A percentile compares a stretch with the other conserved stretches of the same genome.
These are phyloP conservation scores for Phialophora macrospora DNA, from an alignment of 2,329 filamentous ascomycete species.

Conservation along the genomic window DNA sequence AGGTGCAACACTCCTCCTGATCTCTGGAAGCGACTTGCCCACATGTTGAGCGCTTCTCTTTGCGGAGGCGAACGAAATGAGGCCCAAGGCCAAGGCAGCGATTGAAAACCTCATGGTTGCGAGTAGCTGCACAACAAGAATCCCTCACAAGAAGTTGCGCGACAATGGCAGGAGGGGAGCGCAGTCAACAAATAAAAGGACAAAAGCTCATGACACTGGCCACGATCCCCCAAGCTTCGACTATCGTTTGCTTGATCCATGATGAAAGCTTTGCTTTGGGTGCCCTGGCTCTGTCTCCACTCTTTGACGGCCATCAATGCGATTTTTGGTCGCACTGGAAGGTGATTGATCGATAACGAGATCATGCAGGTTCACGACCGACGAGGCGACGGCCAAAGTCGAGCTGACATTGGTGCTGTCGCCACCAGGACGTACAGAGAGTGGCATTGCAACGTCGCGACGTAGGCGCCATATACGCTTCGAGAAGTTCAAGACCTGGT, in stretches of 20 bases:
- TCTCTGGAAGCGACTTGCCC: conserved; percentile 34
- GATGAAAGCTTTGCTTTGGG: conserved; percentile 13
- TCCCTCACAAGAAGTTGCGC: conserved; percentile 2
- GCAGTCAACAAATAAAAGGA: conserved; percentile 9
- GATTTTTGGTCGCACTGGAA: conserved; percentile 1
- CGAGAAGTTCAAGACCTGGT: neutral
- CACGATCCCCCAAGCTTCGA: conserved; percentile 10
- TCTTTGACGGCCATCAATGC: conserved; percentile 4
- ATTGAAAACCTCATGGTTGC: conserved; percentile 34
- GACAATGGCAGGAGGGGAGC: neutral
- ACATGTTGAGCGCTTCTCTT: conserved; percentile 37
- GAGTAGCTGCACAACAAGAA: neutral
- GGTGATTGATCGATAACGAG: conserved; percentile 27
- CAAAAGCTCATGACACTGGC: neutral
- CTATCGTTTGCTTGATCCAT: conserved; percentile 9
- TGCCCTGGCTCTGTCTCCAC: conserved; percentile 3
- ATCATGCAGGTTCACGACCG: conserved; percentile 10
- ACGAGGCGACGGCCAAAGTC: conserved; percentile 15
- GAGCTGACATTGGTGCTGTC: conserved; percentile 8
- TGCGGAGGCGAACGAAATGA: conserved; percentile 29
- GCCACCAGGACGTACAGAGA: conserved; percentile 1
- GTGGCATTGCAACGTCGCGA: conserved; percentile 13
- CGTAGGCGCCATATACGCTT: conserved; percentile 9
- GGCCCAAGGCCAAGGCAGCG: conserved; percentile 28
- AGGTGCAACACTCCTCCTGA: conserved; percentile 25